Evolutionary conservation across 2,329 filamentous ascomycete genomes (phyloP), one percentile per base, ranked within the genome.

Genomic region (Ascochyta viciae-villosae): DNA sequence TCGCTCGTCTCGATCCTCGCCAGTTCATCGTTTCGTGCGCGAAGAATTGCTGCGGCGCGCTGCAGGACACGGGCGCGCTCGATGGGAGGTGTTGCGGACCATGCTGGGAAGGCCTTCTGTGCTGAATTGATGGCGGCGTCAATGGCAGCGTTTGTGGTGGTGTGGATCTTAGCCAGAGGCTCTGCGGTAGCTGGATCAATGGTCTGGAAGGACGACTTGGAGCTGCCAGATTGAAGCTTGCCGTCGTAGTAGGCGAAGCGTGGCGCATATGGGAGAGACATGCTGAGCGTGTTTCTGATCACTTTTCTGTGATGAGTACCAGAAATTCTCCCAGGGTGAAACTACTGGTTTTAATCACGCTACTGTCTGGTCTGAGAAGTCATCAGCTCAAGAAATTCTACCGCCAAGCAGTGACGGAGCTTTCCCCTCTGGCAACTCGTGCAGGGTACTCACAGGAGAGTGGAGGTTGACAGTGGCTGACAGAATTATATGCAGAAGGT

Each of bases 1-100:
- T 96, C 92, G 68, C 89, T 82, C 2, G 91, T 96, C 78, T 96
- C 92, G 52, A 91, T 81, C 53, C 83, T 83, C 46, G 92, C 92
- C 38, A 96, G 87, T 53, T 87, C 86, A 69, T 96, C 89, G 75
- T 96, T 96, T 61, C 87, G 86, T 61, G 86, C 78, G 42, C 91
- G 89, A 12, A 96, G 82, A 13, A 96, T 77, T 42, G 85, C 78
- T 16, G 90, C 91, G 3, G 92, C 91, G 72, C 85, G 87, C 27
- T 92, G 88, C 9, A 96, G 85, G 64, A 96, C 89, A 54, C 90
- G 87, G 1, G 91, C 87, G 54, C 92, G 90, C 67, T 86, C 85
- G 58, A 89, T 81, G n/a, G 89, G 82, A 2, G 91, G 85, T 12
- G 88, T 95, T 53, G 84, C 80, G 1, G 91, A 91, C 92, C 92